Evolutionary conservation across 1,284 basidiomycete genomes (phyloP).

Genomic region (Puccinia novopanici): DNA sequence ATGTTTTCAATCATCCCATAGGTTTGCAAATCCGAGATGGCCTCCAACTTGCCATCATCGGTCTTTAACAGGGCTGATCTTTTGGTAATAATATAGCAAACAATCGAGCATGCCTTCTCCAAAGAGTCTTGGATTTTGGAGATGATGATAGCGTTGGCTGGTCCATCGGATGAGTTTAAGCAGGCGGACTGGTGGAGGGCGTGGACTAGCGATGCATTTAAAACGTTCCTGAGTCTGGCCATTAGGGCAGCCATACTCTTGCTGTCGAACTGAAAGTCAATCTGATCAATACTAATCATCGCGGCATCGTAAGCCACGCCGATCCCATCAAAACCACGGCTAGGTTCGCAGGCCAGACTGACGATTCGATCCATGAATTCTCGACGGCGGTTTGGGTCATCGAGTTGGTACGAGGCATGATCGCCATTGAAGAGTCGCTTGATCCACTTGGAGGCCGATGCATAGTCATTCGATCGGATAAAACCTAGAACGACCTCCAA

Average conservation of each 20-base stretch:
- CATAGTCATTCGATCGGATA: conserved; percentile 36
- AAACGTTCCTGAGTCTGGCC: conserved; percentile 37
- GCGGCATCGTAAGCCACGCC: conserved; percentile 43
- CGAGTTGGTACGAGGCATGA: conserved; percentile 42
- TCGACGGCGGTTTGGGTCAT: conserved; percentile 29
- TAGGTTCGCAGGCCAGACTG: conserved; percentile 26
- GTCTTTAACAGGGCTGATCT: conserved; percentile 28
- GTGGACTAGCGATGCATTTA: conserved; percentile 30
- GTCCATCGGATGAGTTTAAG: background rate
- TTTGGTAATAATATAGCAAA: conserved; percentile 40
- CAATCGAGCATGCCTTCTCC: conserved; percentile 37
- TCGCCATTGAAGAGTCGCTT: conserved; percentile 45
- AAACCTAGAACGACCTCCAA: conserved; percentile 45
- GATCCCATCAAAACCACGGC: conserved; percentile 28
- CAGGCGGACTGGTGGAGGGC: conserved; percentile 33
- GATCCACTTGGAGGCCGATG: conserved; percentile 46
- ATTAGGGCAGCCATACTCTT: conserved; percentile 26
- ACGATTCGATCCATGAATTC: conserved; percentile 45
- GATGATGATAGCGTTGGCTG: background rate
- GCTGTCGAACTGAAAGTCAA: conserved; percentile 34
- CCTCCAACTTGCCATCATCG: conserved; percentile 3
- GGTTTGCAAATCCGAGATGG: conserved; percentile 32
- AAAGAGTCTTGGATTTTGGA: conserved; percentile 32
- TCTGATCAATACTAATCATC: conserved; percentile 44
- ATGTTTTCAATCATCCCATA: conserved; percentile 45